Conservation (phyloP, 805 yeast species). For the Schizosaccharomyces osmophilus region DNA sequence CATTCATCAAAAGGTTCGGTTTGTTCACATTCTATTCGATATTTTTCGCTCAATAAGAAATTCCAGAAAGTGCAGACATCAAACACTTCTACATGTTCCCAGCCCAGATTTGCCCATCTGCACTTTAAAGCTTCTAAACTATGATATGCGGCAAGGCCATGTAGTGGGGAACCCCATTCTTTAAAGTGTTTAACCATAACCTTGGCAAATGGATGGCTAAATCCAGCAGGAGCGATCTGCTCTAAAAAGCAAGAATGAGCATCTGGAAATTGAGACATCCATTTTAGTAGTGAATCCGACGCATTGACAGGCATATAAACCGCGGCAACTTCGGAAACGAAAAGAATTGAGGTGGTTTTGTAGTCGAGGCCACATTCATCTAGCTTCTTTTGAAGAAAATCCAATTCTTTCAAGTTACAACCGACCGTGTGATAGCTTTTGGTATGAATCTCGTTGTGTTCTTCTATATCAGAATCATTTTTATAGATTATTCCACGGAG, state of each 20-base stretch:
- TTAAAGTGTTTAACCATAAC: slow-evolving; percentile 53
- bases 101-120: slow-evolving; percentile 28
- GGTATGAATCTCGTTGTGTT: slow-evolving; percentile 10
- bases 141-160: slow-evolving; percentile 36
- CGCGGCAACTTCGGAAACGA: slow-evolving; percentile 60
- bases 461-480: neutral
- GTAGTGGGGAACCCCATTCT: slow-evolving; percentile 41
- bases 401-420: slow-evolving; percentile 35
- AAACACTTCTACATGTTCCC: slow-evolving; percentile 14
- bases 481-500: neutral
- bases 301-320: slow-evolving; percentile 50
- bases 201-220: slow-evolving; percentile 39
- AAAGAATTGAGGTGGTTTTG: slow-evolving; percentile 17
- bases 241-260: slow-evolving; percentile 25
- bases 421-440: slow-evolving; percentile 31
- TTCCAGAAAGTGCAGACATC: slow-evolving; percentile 40
- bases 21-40: slow-evolving; percentile 19
- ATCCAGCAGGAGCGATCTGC: slow-evolving; percentile 44
- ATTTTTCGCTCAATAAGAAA: slow-evolving; percentile 15
- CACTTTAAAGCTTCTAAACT: slow-evolving; percentile 22
- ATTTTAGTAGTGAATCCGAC: slow-evolving; percentile 36
- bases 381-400: slow-evolving; percentile 13
- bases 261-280: slow-evolving; percentile 20
- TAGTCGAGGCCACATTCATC: slow-evolving; percentile 5
- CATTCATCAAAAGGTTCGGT: slow-evolving; percentile 61